Base-by-base conservation (phyloP, 495 filamentous ascomycete genomes). In the Xylaria nigripes region DNA sequence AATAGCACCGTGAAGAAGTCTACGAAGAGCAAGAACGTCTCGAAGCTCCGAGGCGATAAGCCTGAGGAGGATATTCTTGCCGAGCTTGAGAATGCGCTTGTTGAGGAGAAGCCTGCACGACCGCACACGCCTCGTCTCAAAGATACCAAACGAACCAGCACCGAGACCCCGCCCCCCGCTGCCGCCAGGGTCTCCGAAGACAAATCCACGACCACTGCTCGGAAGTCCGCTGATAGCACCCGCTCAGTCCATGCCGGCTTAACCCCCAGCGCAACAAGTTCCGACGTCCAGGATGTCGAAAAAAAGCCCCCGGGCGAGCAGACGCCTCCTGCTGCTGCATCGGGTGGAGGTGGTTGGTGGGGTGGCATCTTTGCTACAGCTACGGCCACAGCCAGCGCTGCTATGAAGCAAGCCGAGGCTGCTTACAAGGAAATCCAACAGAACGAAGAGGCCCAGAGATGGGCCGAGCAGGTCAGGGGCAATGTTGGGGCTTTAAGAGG, bases 391-490 rank as follows among this genome's bases (percentile, higher is more conserved):
- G 83, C 83, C 34, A 79, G 76, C 44, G 88, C 90, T 30, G 94
- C 92, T 41, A 87, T 95, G 70, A 96, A 95, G 77, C 88, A 90
- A 65, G 93, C 94, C 27, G 90, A 97, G 68, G 89, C 84, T 15
- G 83, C 90, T 1, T 90, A 95, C 45, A 95, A 95, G 65, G 90
- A 96, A 65, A 90, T 97, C 38, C 89, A 94, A 66, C 86, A 90
- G 62, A 96, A 95, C 55, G 90, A 98, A 70, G 93, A 98, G 67
- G 93, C 91, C 38, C 88, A 90, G 71, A 84, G 86, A 69, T 97
- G 93, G 93, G 93, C 90, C 6, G 86, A 91, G 54, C 92, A 96
- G 65, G 87, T 97, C 38, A 86, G 85, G 66, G 91, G 90, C 41
- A 96, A 96, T 68, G 89, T 95, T 19, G 87, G 86, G 27, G 87